A percentile compares a stretch with the other conserved stretches of the same genome.
phyloP scores from a whole-genome alignment of 2,329 filamentous ascomycete genomes.

The Pseudogymnoascus sp. region DNA sequence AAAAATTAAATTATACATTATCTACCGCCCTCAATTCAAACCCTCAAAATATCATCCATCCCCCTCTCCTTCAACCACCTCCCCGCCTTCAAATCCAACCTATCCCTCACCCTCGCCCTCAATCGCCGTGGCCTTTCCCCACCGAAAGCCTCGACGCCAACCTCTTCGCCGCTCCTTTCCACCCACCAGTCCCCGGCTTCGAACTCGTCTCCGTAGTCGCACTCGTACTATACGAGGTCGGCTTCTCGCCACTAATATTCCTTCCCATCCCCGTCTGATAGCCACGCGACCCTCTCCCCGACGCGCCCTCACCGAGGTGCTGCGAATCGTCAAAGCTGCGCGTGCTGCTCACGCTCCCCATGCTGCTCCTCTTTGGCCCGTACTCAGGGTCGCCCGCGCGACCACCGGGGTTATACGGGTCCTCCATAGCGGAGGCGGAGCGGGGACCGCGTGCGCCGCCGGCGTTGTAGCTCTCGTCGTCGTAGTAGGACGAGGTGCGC shows the following conservation, averaged over 20 bases:
- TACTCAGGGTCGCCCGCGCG: neutral
- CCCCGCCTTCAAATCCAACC: neutral
- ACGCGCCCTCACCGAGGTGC: neutral
- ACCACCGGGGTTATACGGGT: neutral
- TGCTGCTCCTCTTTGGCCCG: neutral
- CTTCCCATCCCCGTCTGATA: conserved; percentile 3
- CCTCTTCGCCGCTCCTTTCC: neutral
- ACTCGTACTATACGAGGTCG: neutral
- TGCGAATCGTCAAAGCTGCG: neutral
- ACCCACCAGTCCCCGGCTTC: neutral
- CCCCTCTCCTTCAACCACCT: neutral
- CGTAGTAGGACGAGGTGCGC: neutral
- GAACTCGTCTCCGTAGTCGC: neutral
- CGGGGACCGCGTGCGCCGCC: neutral
- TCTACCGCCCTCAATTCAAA: neutral
- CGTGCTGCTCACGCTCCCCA: neutral
- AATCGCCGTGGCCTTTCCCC: neutral
- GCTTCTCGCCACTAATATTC: neutral
- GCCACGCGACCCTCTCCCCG: neutral
- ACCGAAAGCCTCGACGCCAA: neutral
- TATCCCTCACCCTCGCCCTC: neutral
- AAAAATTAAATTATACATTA: neutral
- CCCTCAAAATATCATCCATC: neutral
- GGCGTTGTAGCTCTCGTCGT: neutral
- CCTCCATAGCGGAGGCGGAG: neutral